These are phyloP conservation scores for Smithsoniella earleae DNA, from an alignment of 163 green algal species.

Conservation along the genomic window DNA sequence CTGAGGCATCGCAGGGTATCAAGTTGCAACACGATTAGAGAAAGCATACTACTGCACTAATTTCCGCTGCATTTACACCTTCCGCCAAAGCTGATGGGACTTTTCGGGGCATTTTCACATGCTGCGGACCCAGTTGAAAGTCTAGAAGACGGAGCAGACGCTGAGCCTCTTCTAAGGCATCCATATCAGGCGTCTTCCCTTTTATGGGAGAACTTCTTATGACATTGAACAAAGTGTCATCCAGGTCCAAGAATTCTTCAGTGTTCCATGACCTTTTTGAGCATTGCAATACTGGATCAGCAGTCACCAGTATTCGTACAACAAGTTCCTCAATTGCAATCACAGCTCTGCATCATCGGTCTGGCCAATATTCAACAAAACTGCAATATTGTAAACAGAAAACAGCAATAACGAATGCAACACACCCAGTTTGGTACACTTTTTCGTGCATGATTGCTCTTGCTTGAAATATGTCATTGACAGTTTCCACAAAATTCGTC, in stretches of 20 bases:
- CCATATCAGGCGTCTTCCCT: neutral
- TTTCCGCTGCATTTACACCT: neutral
- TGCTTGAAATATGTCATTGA: conserved; percentile 6
- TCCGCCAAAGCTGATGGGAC: neutral
- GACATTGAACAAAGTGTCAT: neutral
- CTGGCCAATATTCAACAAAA: too few relatives aligned
- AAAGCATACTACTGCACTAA: neutral
- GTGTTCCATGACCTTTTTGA: neutral
- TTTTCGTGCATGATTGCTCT: conserved; percentile 12
- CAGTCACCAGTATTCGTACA: neutral
- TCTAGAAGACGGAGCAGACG: neutral
- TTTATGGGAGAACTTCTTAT: neutral
- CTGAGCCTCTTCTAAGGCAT: neutral
- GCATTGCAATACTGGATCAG: neutral
- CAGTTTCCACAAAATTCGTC: neutral
- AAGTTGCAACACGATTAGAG: too few relatives aligned
- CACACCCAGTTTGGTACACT: conserved; percentile 11
- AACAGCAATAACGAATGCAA: too few relatives aligned
- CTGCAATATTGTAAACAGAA: too few relatives aligned
- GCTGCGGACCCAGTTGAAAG: neutral
- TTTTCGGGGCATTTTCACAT: neutral
- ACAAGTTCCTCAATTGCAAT: neutral
- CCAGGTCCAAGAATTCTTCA: neutral
- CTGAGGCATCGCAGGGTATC: too few relatives aligned
- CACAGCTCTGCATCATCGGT: neutral